Base-by-base conservation (phyloP, 352 stramenopile species). In the Phytophthora crassamura region DNA sequence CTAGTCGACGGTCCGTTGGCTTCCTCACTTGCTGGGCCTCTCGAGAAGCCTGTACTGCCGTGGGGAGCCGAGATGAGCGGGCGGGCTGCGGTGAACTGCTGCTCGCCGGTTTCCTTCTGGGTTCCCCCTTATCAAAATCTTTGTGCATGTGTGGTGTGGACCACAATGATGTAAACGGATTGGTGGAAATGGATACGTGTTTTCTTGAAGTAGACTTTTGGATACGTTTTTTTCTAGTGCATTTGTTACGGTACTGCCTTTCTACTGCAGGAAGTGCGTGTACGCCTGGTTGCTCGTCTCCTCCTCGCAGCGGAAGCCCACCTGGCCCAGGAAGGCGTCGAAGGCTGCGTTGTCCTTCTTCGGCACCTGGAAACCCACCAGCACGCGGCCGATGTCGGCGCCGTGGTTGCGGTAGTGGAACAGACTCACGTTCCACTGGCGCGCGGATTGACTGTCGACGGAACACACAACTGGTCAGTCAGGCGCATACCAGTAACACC, bases 351-450 rank as follows among this genome's bases (percentile, higher is more conserved):
- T 68, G n/a, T 94, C 79, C 7, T 49, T 56, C 1, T 72, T 55
- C 5, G 84, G 75, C 11, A 98, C 96, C 72, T 99, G 96, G 69
- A 99, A 96, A 5, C 94, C 97, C 0, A 99, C 97, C 7, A 99
- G 77, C 25, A 99, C 97, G 41, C 97, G 87, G 34, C 97, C 97
- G 73, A 99, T 98, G 67, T 99, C 97, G 69, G 97, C 96, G 52
- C 97, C 97, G 68, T 99, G 97, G 75, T 99, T 99, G 59, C 97
- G 85, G 68, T 99, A 99, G 76, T 99, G 97, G 75, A 99, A 99
- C 9, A 99, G 84, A 64, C 92, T 98, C 45, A 99, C 89, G 74
- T 99, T 99, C 94, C 94, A 99, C 33, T 82, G 82, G n/a, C 74
- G 78, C 1, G 65, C 54, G 10, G 76, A 76, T 72, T 78, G 60